These are phyloP conservation scores for Sicyos baderoa DNA, from an alignment of 306 rosid genomes.

Conservation along the genomic window DNA sequence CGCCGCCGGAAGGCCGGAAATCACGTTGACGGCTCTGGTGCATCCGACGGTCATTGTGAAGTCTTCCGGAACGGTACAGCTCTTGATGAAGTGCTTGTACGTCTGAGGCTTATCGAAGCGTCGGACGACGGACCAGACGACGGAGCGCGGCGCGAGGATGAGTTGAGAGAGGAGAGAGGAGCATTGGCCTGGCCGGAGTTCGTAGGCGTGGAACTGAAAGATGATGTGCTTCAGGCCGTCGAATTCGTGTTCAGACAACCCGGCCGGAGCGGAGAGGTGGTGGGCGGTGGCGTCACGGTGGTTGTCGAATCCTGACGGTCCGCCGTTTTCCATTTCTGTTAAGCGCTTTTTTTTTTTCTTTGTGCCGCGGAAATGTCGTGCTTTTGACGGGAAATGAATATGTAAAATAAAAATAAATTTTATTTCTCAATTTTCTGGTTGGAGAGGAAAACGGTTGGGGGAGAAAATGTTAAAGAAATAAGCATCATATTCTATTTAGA, in stretches of 20 bases:
- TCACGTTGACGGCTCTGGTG: conserved; percentile 86
- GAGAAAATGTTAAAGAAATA: background rate
- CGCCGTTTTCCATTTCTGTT: conserved; percentile 45
- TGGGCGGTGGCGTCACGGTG: conserved; percentile 19
- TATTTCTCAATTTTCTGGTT: background rate
- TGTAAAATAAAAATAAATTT: background rate
- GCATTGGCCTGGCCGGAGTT: conserved; percentile 48
- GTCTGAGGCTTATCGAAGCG: conserved; percentile 74
- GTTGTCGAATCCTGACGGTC: conserved; percentile 35
- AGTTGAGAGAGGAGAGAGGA: conserved; percentile 75
- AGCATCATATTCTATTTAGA: background rate
- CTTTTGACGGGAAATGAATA: background rate
- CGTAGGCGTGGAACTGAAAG: conserved; percentile 58
- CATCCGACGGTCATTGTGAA: conserved; percentile 52
- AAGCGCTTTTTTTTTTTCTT: background rate
- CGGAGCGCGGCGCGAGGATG: conserved; percentile 52
- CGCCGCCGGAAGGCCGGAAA: conserved; percentile 89
- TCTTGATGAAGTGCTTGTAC: conserved; percentile 92
- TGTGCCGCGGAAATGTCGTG: conserved; percentile 13
- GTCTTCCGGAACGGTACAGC: conserved; percentile 51
- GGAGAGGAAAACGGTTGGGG: conserved; percentile 9
- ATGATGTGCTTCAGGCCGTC: conserved; percentile 36
- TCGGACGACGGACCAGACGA: conserved; percentile 74
- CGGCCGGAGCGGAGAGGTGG: conserved; percentile 39
- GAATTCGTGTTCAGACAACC: conserved; percentile 48